Conservation (phyloP, 2,329 filamentous ascomycete genomes). For the Botryotinia globosa region DNA sequence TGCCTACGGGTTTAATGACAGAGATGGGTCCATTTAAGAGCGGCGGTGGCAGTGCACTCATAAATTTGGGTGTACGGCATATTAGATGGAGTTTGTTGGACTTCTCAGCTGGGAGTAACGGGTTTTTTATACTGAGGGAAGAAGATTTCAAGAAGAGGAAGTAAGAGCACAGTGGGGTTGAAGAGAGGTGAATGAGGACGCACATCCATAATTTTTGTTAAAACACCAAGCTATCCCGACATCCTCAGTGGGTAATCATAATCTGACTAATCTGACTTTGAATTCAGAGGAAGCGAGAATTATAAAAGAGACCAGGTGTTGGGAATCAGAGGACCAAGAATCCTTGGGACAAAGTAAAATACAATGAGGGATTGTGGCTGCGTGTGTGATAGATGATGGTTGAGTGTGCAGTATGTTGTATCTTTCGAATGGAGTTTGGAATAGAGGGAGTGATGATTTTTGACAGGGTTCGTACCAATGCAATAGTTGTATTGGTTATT, state of each 20-base stretch:
- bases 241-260: not conserved
- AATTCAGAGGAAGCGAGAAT: not conserved
- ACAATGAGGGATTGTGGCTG: too few relatives aligned
- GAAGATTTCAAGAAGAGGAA: too few relatives aligned
- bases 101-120: not conserved
- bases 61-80: fast-evolving
- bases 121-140: not conserved
- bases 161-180: too few relatives aligned
- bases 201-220: too few relatives aligned
- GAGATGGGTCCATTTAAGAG: not conserved
- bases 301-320: not conserved
- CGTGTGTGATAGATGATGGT: too few relatives aligned
- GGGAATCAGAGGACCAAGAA: not conserved
- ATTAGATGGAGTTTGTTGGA: fast-evolving
- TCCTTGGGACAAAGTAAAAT: not conserved
- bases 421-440: too few relatives aligned
- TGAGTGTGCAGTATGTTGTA: too few relatives aligned
- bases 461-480: too few relatives aligned
- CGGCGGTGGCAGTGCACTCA: not conserved
- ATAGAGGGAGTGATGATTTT: too few relatives aligned
- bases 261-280: fast-evolving
- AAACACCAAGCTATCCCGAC: too few relatives aligned
- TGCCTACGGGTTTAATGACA: fast-evolving
- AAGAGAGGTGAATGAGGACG: too few relatives aligned
- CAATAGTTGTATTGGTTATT: too few relatives aligned